Evolutionary conservation across 768 basidiomycete species (phyloP).

Genomic region (Rhizopogon roseolus): DNA sequence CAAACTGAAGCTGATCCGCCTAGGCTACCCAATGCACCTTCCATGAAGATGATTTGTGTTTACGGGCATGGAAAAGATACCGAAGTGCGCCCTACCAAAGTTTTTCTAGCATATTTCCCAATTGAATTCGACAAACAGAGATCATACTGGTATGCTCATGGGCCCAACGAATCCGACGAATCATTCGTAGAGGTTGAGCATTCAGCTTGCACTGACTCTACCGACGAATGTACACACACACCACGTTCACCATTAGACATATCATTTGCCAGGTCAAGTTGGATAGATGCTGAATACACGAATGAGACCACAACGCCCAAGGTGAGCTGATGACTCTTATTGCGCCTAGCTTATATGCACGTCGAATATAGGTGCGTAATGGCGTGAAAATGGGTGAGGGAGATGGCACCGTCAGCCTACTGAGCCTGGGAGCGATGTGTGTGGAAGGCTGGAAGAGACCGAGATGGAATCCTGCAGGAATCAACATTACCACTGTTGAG

Average conservation of each 20-base stretch:
- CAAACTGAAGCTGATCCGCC: not conserved
- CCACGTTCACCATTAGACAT: slow-evolving; percentile 45
- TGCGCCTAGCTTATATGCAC: not conserved
- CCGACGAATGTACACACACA: slow-evolving; percentile 34
- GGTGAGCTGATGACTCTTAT: slow-evolving; percentile 24
- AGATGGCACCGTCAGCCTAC: slow-evolving; percentile 85
- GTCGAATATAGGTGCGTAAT: slow-evolving; percentile 49
- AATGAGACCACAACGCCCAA: slow-evolving; percentile 57
- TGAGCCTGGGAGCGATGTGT: slow-evolving; percentile 94
- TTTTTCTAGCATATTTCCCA: not conserved
- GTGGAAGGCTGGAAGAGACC: slow-evolving; percentile 89
- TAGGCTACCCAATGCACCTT: slow-evolving; percentile 85
- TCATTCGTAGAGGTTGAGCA: slow-evolving; percentile 38
- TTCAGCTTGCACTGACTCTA: slow-evolving; percentile 41
- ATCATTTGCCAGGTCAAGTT: slow-evolving; percentile 54
- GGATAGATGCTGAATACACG: slow-evolving; percentile 85
- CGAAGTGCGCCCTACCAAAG: slow-evolving; percentile 46
- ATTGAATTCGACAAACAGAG: not conserved
- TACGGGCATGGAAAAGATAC: slow-evolving; percentile 97
- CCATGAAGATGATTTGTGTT: slow-evolving; percentile 87
- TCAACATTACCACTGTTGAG: slow-evolving; percentile 83
- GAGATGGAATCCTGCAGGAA: slow-evolving; percentile 90
- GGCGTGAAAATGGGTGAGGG: slow-evolving; percentile 94
- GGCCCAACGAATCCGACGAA: slow-evolving; percentile 65
- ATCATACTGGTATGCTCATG: slow-evolving; percentile 61